Base-by-base conservation (phyloP, 148 eudicot genomes). In the Euryodendron excelsum region DNA sequence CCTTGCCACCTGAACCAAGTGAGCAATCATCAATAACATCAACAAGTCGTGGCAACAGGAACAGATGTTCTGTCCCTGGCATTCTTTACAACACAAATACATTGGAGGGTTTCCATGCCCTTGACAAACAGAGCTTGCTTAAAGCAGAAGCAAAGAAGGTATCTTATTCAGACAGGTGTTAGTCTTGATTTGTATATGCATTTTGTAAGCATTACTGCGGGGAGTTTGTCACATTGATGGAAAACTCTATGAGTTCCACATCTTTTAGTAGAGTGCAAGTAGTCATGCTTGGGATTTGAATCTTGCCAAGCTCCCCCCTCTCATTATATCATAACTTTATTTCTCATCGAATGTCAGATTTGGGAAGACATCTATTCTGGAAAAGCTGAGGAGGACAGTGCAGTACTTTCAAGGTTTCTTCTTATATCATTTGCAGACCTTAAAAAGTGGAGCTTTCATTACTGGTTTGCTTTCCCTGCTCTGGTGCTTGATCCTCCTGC, bases 381-480 rank as follows among this genome's bases (percentile, higher is more conserved):
- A 70, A 86, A 79, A 76, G 88, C 85, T 56, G 96, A 95, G 86
- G 88, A 95, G 81, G 91, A 95, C 77, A 80, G 91, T 80, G 73
- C 90, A 59, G 69, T 91, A 76, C 94, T 95, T 72, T 90, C 88
- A 69, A 91, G 96, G 77, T 95, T 95, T 83, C 90, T 95, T 77
- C 83, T 93, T 75, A 79, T 95, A 75, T 82, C 98, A 82, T 95
- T 93, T 87, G 96, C 98, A 5, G 98, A 95, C 86, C 87, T 95
- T 56, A 95, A 95, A 83, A 90, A 89, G 59, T 95, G 97, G 97
- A 87, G 84, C 65, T 95, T 95, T 73, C 86, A 87, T 81, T 95
- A 93, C 67, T 84, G 89, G 89, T 88, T 93, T 87, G 98, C 97
- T 72, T 93, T 91, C 79, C 98, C 98, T 73, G 94, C 97, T 75